Conservation (phyloP, 345 rosid species). For the Syzygium aromaticum region DNA sequence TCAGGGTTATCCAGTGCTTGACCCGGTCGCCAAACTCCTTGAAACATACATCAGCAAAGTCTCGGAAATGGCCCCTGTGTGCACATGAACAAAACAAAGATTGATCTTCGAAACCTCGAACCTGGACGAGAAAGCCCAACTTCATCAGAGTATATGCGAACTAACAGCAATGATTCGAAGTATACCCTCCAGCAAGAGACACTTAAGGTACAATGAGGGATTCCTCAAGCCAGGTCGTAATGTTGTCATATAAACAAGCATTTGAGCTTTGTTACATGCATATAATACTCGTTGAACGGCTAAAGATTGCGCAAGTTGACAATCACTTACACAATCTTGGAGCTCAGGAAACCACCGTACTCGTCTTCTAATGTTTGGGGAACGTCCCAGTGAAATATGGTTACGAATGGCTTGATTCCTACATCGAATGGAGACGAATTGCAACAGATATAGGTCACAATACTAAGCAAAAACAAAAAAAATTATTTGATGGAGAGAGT, state of each 20-base stretch:
- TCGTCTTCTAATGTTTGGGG: slow-evolving; percentile 36
- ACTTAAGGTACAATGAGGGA: too few species aligned
- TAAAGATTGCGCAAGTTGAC: not conserved
- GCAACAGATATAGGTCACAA: not conserved
- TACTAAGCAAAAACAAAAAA: not conserved
- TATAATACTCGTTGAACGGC: too few species aligned
- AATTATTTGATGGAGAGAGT: not conserved
- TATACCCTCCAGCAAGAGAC: too few species aligned
- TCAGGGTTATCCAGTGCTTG: slow-evolving; percentile 41
- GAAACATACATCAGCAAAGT: slow-evolving; percentile 27
- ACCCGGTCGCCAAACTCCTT: slow-evolving; percentile 31
- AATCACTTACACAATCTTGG: slow-evolving; percentile 26
- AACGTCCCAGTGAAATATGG: slow-evolving; percentile 33
- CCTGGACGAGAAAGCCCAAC: not conserved
- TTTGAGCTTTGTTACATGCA: not conserved
- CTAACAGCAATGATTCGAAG: too few species aligned
- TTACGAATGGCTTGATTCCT: slow-evolving; percentile 31
- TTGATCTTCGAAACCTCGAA: not conserved
- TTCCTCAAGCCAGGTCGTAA: too few species aligned
- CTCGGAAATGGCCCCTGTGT: slow-evolving; percentile 23
- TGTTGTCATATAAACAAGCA: not conserved
- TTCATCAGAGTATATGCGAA: not conserved
- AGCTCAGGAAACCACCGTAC: slow-evolving; percentile 22
- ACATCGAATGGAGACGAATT: not conserved
- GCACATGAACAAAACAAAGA: not conserved